A percentile compares a stretch with the other conserved stretches of the same genome.
These are phyloP conservation scores for Termitomyces sp. DNA, from an alignment of 768 basidiomycete genomes.

Conservation along the genomic window DNA sequence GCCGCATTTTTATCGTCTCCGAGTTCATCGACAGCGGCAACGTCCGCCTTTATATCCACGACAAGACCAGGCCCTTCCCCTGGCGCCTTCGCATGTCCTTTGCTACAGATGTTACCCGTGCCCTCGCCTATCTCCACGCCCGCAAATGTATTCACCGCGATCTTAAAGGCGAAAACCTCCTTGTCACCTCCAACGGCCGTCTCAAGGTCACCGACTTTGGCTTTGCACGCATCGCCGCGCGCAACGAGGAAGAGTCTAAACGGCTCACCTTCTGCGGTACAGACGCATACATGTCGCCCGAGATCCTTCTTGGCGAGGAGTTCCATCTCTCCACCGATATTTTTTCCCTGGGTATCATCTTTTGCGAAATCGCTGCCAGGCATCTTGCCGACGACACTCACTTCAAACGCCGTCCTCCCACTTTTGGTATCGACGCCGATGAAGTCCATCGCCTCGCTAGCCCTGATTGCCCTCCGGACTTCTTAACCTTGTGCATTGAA, in stretches of 20 bases:
- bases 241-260: slow-evolving; percentile 85
- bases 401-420: slow-evolving; percentile 74
- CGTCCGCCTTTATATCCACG: slow-evolving; percentile 85
- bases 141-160: slow-evolving; percentile 87
- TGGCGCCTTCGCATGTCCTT: slow-evolving; percentile 95
- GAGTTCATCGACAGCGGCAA: slow-evolving; percentile 95
- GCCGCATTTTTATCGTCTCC: slow-evolving; percentile 90
- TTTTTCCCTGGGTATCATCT: slow-evolving; percentile 89
- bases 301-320: slow-evolving; percentile 86
- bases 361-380: slow-evolving; percentile 86
- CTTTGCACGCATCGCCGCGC: slow-evolving; percentile 90
- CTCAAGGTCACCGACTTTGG: slow-evolving; percentile 99
- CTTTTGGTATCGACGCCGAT: slow-evolving; percentile 68
- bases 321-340: slow-evolving; percentile 95
- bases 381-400: slow-evolving; percentile 78
- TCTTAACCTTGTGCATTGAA: slow-evolving; percentile 72
- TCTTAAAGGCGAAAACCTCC: slow-evolving; percentile 94
- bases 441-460: slow-evolving; percentile 69
- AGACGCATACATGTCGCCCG: slow-evolving; percentile 95
- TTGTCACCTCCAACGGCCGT: slow-evolving; percentile 91
- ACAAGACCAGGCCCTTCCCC: slow-evolving; percentile 77
- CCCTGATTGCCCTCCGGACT: slow-evolving; percentile 71
- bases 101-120: slow-evolving; percentile 89
- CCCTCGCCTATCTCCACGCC: slow-evolving; percentile 96
- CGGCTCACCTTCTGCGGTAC: slow-evolving; percentile 86